phyloP scores from a whole-genome alignment of 805 yeast species.

The Ogataea sp. region DNA sequence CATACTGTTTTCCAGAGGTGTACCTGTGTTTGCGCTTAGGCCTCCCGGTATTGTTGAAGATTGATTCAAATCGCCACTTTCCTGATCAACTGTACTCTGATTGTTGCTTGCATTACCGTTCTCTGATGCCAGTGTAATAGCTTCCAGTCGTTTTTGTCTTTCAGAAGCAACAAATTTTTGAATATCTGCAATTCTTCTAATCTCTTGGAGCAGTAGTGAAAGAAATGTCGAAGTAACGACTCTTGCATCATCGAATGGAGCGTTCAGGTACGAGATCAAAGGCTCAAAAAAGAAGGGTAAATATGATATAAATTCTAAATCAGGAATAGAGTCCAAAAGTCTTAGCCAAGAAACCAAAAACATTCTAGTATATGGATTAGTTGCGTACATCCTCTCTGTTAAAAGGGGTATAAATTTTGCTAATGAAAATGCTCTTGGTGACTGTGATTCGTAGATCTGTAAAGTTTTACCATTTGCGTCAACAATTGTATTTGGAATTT shows the following conservation, averaged over 20 bases:
- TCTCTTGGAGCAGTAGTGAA: conserved; percentile 70
- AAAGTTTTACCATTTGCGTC: conserved; percentile 52
- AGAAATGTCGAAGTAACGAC: conserved; percentile 75
- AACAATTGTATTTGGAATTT: conserved; percentile 33
- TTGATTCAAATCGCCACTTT: not conserved
- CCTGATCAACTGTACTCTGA: conserved; percentile 8
- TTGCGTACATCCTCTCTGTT: conserved; percentile 83
- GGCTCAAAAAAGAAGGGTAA: conserved; percentile 88
- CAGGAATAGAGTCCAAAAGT: conserved; percentile 88
- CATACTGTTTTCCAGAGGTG: conserved; percentile 6
- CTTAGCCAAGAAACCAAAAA: conserved; percentile 92
- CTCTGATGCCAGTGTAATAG: too few relatives aligned
- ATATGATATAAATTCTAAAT: conserved; percentile 77
- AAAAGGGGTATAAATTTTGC: conserved; percentile 87
- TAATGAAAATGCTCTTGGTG: conserved; percentile 65
- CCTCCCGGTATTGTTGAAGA: not conserved
- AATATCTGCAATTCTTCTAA: conserved; percentile 66
- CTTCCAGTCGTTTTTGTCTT: conserved; percentile 11
- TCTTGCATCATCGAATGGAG: conserved; percentile 79
- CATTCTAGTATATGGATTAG: conserved; percentile 87
- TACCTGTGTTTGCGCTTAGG: conserved; percentile 2
- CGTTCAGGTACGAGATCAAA: conserved; percentile 68
- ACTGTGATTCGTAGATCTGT: conserved; percentile 53
- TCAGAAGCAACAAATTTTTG: conserved; percentile 39
- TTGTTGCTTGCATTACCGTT: too few relatives aligned